These are phyloP conservation scores for Trichoderma sp. DNA, from an alignment of 2,329 filamentous ascomycete genomes.

Conservation along the genomic window DNA sequence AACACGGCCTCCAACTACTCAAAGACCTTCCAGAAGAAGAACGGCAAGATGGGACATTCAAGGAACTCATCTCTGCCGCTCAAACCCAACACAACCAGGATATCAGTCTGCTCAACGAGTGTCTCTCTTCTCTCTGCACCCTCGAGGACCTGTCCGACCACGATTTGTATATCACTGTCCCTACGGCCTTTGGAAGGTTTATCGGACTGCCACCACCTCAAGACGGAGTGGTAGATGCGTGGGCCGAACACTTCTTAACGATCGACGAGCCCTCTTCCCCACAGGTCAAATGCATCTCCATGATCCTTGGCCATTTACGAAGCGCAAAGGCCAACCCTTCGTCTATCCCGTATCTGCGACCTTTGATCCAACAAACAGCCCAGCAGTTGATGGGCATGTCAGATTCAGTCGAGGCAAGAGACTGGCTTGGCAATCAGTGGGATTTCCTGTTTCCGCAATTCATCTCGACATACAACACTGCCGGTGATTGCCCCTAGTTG, in stretches of 20 bases:
- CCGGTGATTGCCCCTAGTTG: neutral
- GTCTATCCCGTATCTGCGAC: neutral
- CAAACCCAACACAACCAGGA: neutral
- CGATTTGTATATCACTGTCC: neutral
- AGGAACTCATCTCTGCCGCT: neutral
- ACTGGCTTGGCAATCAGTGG: neutral
- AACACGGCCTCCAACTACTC: neutral
- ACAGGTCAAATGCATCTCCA: neutral
- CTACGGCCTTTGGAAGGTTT: neutral
- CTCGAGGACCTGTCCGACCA: neutral
- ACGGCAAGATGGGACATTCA: neutral
- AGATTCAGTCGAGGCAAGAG: accelerated
- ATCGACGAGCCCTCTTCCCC: neutral
- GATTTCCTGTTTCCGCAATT: neutral
- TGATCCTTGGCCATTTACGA: neutral
- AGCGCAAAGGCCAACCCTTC: neutral
- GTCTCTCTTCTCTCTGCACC: neutral
- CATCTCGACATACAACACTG: neutral
- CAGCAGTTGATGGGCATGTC: neutral
- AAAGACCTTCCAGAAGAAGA: neutral
- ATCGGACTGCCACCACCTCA: neutral
- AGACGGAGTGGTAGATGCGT: neutral
- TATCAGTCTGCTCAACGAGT: neutral
- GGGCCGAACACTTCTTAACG: neutral
- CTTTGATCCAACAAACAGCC: neutral